These are phyloP conservation scores for Aureococcus anophagefferens DNA, from an alignment of 108 stramenopile species.

Conservation along the genomic window DNA sequence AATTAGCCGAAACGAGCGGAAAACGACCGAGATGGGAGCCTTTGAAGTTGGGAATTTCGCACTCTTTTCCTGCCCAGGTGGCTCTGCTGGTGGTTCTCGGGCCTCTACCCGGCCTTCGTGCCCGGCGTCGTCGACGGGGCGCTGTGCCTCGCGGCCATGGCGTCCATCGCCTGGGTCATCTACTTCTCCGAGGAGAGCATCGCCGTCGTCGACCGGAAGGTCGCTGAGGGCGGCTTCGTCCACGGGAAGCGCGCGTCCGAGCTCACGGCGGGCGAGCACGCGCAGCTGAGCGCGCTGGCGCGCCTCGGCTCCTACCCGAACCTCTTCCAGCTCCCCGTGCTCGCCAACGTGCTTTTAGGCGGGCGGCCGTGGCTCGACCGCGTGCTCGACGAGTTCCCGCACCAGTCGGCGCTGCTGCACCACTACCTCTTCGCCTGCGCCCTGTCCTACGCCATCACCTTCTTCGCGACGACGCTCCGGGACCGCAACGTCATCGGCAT, in stretches of 20 bases:
- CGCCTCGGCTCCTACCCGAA: background rate
- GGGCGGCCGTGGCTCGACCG: background rate
- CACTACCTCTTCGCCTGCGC: conserved; percentile 2
- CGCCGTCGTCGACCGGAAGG: background rate
- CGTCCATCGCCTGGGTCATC: background rate
- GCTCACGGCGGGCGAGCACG: background rate
- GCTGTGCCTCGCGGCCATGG: background rate
- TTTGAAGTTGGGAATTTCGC: no score
- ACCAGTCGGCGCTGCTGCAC: background rate
- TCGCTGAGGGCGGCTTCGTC: background rate
- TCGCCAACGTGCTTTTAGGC: background rate
- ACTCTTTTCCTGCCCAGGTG: no score
- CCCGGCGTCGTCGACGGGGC: background rate
- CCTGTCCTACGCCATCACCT: background rate
- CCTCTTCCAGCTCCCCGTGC: background rate
- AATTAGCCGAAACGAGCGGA: no score
- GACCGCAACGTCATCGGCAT: background rate
- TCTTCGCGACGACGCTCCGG: conserved; percentile 1
- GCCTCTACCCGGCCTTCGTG: background rate
- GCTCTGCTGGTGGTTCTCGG: background rate
- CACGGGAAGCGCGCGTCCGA: background rate
- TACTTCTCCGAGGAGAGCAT: background rate
- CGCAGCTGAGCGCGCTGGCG: background rate
- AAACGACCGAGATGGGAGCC: no score
- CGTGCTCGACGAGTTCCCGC: background rate